Conservation (phyloP, 1,284 basidiomycete species). For the Cerrena zonata region DNA sequence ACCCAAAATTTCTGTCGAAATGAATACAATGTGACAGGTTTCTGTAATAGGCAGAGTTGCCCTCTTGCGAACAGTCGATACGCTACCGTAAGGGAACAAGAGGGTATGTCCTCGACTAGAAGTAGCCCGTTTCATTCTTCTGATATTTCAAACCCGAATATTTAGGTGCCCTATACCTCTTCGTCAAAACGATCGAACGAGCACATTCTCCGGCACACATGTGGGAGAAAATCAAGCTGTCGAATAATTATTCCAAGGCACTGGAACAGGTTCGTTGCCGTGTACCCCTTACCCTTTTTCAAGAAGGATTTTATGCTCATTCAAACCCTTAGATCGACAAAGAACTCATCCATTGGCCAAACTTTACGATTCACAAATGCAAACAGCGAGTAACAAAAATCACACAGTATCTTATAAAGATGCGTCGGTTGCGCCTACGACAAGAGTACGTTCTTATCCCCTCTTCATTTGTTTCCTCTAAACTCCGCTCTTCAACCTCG, state of each 20-base stretch:
- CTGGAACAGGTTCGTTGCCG: constrained; percentile 72
- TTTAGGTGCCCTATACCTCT: constrained; percentile 87
- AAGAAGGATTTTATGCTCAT: background rate
- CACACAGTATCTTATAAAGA: constrained; percentile 98
- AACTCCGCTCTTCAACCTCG: background rate
- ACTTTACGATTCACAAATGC: constrained; percentile 96
- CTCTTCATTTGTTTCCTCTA: background rate
- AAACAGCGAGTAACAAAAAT: constrained; percentile 99
- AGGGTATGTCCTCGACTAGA: constrained; percentile 52
- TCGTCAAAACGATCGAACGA: constrained; percentile 95
- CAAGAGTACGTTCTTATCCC: constrained; percentile 65
- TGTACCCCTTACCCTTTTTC: background rate
- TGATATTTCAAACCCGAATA: constrained; percentile 1
- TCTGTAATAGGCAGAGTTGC: constrained; percentile 94
- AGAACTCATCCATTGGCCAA: constrained; percentile 95
- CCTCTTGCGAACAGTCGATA: constrained; percentile 95
- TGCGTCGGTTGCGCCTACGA: constrained; percentile 84
- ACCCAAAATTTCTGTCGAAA: constrained; percentile 98
- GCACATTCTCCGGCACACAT: constrained; percentile 92
- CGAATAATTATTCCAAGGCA: constrained; percentile 91
- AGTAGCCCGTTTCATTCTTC: background rate
- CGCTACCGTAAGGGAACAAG: constrained; percentile 93
- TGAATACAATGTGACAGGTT: constrained; percentile 97
- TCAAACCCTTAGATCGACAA: constrained; percentile 75
- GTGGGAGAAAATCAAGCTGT: constrained; percentile 95